Percentiles rank a stretch among this genome's conserved stretches.
Conservation (phyloP, 192 early-diverging fungal species). For the Rhizoclosmatium globosum region DNA sequence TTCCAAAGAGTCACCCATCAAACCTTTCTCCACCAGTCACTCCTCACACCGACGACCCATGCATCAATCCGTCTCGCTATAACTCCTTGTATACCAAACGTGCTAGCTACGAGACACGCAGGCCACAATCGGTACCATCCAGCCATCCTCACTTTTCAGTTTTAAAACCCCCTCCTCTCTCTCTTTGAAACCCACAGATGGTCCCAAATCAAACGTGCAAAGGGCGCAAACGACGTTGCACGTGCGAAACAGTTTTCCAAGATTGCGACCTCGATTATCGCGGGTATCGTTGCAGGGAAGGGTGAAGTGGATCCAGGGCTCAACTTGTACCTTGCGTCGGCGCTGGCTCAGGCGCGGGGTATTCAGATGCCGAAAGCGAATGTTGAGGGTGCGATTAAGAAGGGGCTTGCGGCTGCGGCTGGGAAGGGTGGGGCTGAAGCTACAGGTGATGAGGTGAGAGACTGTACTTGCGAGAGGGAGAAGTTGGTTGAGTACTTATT, state of each 20-base stretch:
- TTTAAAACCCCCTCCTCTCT: too few species aligned
- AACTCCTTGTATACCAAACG: too few species aligned
- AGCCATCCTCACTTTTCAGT: too few species aligned
- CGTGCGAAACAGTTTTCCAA: conserved; percentile 52
- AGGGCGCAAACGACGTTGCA: conserved; percentile 53
- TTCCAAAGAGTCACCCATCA: too few species aligned
- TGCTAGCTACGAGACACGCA: too few species aligned
- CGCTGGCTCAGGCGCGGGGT: conserved; percentile 63
- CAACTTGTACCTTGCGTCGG: conserved; percentile 58
- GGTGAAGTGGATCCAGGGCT: conserved; percentile 63
- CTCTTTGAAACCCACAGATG: not conserved
- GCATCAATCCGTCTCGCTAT: too few species aligned
- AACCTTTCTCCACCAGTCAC: too few species aligned
- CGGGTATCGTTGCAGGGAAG: conserved; percentile 65
- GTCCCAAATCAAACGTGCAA: conserved; percentile 34
- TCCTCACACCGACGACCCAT: too few species aligned
- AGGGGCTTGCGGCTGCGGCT: conserved; percentile 43
- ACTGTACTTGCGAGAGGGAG: conserved; percentile 3
- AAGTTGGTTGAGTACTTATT: too few species aligned
- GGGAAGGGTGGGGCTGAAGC: conserved; percentile 33
- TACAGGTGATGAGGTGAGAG: conserved; percentile 56
- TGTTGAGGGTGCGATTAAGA: conserved; percentile 75
- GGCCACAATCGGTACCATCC: too few species aligned
- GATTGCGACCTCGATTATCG: conserved; percentile 68
- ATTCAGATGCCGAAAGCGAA: conserved; percentile 76